phyloP scores from a whole-genome alignment of 192 early-diverging fungal genomes.

The Backusella macrospora region DNA sequence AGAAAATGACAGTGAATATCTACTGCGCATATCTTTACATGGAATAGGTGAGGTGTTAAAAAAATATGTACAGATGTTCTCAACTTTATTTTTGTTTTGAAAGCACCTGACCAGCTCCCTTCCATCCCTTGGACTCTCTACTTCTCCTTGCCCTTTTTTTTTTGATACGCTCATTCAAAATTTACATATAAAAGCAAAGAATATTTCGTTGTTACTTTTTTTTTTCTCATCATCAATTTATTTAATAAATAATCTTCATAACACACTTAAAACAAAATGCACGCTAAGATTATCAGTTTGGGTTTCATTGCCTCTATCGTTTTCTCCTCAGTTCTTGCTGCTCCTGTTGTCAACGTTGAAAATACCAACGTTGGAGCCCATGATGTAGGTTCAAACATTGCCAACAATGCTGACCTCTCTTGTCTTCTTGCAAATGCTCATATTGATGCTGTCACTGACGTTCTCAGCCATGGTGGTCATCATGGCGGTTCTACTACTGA shows the following conservation, averaged over 20 bases:
- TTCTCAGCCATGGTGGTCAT: not conserved
- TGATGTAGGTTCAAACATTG: not conserved
- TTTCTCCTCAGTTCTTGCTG: not conserved
- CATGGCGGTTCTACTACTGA: not conserved
- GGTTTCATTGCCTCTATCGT: not conserved
- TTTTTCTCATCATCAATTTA: slow-evolving; percentile 12
- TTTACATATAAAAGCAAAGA: not conserved
- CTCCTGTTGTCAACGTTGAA: not conserved
- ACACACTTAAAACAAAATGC: not conserved
- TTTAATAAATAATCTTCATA: slow-evolving; percentile 11
- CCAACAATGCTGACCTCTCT: not conserved
- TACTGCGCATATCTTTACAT: not conserved
- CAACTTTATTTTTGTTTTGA: not conserved
- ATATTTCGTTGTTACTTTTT: not conserved
- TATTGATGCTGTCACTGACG: not conserved
- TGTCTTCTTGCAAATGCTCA: slow-evolving; percentile 1
- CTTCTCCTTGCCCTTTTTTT: not conserved
- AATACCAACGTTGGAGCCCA: not conserved
- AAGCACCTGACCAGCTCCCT: not conserved
- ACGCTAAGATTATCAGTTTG: slow-evolving; percentile 1
- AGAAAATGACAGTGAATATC: not conserved
- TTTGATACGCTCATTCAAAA: not conserved
- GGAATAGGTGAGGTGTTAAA: not conserved
- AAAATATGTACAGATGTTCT: not conserved
- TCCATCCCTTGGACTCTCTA: not conserved